phyloP scores from a whole-genome alignment of 306 rosid genomes.

The Ormosia emarginata region DNA sequence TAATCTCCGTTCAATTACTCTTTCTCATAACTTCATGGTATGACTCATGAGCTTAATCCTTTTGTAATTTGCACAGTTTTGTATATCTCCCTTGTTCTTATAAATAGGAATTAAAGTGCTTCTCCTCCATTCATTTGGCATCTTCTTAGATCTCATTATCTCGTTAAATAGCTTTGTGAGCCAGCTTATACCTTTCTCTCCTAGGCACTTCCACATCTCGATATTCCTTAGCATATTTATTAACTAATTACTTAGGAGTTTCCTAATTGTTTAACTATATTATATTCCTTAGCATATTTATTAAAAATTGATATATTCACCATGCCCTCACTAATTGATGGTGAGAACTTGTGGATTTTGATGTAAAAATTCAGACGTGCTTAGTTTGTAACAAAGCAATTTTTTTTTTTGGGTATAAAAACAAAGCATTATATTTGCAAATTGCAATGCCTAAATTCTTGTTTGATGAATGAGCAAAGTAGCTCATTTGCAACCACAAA shows the following conservation, averaged over 20 bases:
- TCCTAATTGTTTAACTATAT: background rate
- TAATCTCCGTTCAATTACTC: too few relatives aligned
- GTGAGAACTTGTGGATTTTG: background rate
- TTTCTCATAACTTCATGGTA: too few relatives aligned
- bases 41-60: too few relatives aligned
- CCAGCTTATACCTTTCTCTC: too few relatives aligned
- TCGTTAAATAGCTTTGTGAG: too few relatives aligned
- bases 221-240: too few relatives aligned
- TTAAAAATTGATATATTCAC: background rate
- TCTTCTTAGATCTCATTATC: too few relatives aligned
- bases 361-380: background rate
- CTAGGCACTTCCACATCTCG: too few relatives aligned
- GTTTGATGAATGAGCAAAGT: background rate
- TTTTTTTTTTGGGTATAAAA: background rate
- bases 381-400: background rate
- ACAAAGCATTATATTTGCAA: background rate
- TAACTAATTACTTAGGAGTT: background rate
- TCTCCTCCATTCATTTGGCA: too few relatives aligned
- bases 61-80: too few relatives aligned
- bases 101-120: too few relatives aligned
- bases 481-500: conserved; percentile 1
- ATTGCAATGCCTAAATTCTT: background rate
- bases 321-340: background rate
- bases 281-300: background rate
- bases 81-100: too few relatives aligned